These are phyloP conservation scores for Paraconiothyrium brasiliense DNA, from an alignment of 2,329 filamentous ascomycete genomes.

Conservation along the genomic window DNA sequence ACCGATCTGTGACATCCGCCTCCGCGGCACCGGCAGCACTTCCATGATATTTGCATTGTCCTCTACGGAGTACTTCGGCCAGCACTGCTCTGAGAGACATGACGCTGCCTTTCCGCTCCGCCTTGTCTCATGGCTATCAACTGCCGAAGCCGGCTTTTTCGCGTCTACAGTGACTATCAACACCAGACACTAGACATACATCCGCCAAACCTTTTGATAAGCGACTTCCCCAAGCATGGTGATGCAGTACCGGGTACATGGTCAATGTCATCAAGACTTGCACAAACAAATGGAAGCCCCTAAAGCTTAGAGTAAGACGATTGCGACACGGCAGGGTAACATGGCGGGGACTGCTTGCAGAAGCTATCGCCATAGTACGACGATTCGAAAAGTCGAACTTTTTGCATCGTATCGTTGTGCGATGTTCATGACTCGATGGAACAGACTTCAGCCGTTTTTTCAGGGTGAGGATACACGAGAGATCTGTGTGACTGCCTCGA, in stretches of 20 bases:
- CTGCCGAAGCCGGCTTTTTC: slow-evolving; percentile 8
- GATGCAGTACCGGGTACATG: background rate
- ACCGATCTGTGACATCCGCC: background rate
- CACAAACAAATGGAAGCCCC: background rate
- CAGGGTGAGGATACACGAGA: background rate
- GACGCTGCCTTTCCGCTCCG: slow-evolving; percentile 3
- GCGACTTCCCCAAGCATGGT: no score
- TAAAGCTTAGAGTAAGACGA: background rate
- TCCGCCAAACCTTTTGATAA: no score
- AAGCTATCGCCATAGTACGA: background rate
- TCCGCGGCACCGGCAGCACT: no score
- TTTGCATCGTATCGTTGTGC: background rate
- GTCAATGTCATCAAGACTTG: background rate
- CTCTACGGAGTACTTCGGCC: background rate
- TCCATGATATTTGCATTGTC: background rate
- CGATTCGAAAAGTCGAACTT: background rate
- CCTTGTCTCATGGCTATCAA: slow-evolving; percentile 11
- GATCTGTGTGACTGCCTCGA: background rate
- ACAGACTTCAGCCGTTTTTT: background rate
- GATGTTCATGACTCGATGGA: background rate
- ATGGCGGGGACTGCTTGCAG: background rate
- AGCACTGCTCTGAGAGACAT: background rate
- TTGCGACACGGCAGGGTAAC: background rate
- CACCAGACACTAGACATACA: background rate
- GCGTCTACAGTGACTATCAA: background rate